These are phyloP conservation scores for Platismatia glauca DNA, from an alignment of 495 filamentous ascomycete species.

Conservation along the genomic window DNA sequence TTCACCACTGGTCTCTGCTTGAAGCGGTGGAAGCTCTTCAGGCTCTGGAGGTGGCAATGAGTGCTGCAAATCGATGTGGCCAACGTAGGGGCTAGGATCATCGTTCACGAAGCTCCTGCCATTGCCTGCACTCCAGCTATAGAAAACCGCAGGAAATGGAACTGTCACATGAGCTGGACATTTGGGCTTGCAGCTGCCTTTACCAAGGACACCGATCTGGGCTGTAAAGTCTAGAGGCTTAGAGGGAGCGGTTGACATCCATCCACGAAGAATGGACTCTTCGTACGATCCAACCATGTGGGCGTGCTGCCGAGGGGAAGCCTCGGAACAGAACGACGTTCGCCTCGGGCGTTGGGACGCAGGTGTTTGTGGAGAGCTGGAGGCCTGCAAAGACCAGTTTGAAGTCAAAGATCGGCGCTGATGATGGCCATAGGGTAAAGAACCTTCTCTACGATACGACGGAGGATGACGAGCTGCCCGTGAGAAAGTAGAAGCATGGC, in stretches of 20 bases:
- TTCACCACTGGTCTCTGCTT: conserved; percentile 1
- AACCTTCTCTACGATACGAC: conserved; percentile 43
- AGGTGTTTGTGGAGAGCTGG: conserved; percentile 56
- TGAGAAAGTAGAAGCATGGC: conserved; percentile 13
- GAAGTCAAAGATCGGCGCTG: conserved; percentile 66
- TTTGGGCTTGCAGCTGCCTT: conserved; percentile 78
- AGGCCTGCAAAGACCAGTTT: conserved; percentile 46
- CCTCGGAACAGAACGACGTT: conserved; percentile 66
- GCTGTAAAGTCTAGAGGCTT: conserved; percentile 89
- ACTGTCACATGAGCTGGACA: conserved; percentile 90
- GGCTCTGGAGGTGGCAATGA: conserved; percentile 27
- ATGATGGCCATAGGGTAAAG: conserved; percentile 56
- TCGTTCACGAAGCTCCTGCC: conserved; percentile 56
- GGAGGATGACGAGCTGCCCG: conserved; percentile 19
- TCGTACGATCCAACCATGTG: conserved; percentile 98
- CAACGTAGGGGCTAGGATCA: conserved; percentile 92
- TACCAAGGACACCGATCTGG: conserved; percentile 88
- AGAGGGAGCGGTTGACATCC: conserved; percentile 96
- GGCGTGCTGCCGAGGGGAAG: conserved; percentile 71
- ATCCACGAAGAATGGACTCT: conserved; percentile 85
- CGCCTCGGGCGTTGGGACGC: conserved; percentile 48
- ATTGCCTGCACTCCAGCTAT: conserved; percentile 67
- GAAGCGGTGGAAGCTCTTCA: background rate
- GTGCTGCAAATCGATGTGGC: conserved; percentile 82
- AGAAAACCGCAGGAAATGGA: conserved; percentile 94